Conservation (phyloP, 2,329 filamentous ascomycete genomes). For the Mollisiaceae sp. region DNA sequence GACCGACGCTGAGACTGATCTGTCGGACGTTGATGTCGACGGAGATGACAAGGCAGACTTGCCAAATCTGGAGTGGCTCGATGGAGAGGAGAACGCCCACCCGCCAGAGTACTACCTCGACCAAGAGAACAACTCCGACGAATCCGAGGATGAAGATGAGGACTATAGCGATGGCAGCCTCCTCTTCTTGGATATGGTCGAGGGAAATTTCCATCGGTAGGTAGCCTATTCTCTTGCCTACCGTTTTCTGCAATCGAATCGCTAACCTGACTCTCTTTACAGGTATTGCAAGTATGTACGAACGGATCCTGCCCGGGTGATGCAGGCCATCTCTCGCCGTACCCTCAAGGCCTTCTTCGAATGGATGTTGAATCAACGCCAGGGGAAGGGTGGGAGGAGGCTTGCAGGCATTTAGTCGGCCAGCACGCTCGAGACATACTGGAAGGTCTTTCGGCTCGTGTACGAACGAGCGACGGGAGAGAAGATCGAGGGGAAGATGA, state of each 20-base stretch:
- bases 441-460: constrained; percentile 40
- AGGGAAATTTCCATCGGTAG: constrained; percentile 28
- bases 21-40: constrained; percentile 40
- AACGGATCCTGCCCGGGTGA: constrained; percentile 25
- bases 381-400: constrained; percentile 23
- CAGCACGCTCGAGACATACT: constrained; percentile 38
- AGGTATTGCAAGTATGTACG: constrained; percentile 30
- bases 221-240: constrained; percentile 24
- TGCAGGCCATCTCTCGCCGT: constrained; percentile 21
- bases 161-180: constrained; percentile 31
- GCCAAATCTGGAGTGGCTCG: constrained; percentile 30
- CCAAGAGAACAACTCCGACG: constrained; percentile 27
- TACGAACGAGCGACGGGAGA: constrained; percentile 32
- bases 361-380: constrained; percentile 26
- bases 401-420: constrained; percentile 19
- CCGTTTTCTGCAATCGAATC: constrained; percentile 24
- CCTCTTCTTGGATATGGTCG: constrained; percentile 29
- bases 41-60: constrained; percentile 23
- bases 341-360: constrained; percentile 26
- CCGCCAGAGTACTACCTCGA: constrained; percentile 30
- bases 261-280: constrained; percentile 22
- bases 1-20: constrained; percentile 31
- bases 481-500: constrained; percentile 33
- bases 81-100: constrained; percentile 30
- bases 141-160: constrained; percentile 33